phyloP scores from a whole-genome alignment of 2,329 filamentous ascomycete species.

The Colletotrichum sp. region DNA sequence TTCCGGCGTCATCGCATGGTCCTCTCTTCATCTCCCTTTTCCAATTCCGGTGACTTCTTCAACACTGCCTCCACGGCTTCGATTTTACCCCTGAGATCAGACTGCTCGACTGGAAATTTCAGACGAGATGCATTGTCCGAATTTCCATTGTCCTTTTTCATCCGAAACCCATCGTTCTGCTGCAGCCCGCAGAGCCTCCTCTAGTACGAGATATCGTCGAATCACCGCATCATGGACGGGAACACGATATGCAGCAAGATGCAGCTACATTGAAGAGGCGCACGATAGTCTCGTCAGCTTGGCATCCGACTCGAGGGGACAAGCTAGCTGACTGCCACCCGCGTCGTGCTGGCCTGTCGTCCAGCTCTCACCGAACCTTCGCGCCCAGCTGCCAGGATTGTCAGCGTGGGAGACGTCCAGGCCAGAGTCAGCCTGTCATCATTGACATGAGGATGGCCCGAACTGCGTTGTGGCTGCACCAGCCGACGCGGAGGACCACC shows the following conservation, averaged over 20 bases:
- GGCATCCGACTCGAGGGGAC: neutral
- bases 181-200: neutral
- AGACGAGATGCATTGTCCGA: neutral
- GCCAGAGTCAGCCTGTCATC: neutral
- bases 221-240: neutral
- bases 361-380: neutral
- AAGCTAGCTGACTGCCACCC: neutral
- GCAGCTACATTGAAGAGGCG: neutral
- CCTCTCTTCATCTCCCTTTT: neutral
- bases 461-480: neutral
- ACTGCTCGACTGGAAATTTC: neutral
- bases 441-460: neutral
- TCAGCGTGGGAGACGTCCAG: neutral
- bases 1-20: neutral
- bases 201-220: neutral
- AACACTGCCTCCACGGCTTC: neutral
- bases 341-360: neutral
- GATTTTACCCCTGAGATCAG: neutral
- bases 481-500: neutral
- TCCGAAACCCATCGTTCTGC: neutral
- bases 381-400: neutral
- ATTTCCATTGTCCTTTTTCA: neutral
- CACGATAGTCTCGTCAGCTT: neutral
- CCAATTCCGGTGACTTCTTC: neutral
- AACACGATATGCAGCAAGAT: neutral